These are phyloP conservation scores for Mimosa bimucronata DNA, from an alignment of 306 rosid species.

Conservation along the genomic window DNA sequence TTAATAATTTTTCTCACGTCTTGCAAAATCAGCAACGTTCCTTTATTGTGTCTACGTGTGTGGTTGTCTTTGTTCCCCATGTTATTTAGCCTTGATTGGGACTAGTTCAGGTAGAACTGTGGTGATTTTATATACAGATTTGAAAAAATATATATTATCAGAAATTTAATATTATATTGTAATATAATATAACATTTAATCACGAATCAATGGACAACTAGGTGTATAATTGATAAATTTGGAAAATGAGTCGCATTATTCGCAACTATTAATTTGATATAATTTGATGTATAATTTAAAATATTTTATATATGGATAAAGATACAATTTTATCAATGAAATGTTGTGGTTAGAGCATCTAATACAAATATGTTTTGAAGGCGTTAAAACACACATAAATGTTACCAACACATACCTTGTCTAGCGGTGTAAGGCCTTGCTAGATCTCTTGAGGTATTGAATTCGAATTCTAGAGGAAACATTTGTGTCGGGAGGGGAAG, in stretches of 20 bases:
- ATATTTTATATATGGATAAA: neutral
- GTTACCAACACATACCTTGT: too few species aligned
- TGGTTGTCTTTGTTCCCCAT: neutral
- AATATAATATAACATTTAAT: neutral
- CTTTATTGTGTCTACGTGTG: neutral
- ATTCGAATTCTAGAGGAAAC: too few species aligned
- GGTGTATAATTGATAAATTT: neutral
- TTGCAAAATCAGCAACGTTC: neutral
- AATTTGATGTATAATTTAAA: neutral
- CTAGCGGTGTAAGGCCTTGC: too few species aligned
- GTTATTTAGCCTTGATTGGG: neutral
- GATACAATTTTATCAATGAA: too few species aligned
- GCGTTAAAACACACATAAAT: too few species aligned
- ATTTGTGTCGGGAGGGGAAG: too few species aligned
- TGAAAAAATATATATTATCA: neutral
- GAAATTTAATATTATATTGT: neutral
- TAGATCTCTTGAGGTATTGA: too few species aligned
- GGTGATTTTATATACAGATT: neutral
- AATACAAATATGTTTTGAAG: too few species aligned
- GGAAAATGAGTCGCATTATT: neutral
- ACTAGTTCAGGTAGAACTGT: neutral
- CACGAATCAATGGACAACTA: neutral
- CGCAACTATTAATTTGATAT: neutral
- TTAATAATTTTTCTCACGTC: neutral
- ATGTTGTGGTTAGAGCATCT: too few species aligned